Evolutionary conservation across 129 eudicot genomes (phyloP).

Genomic region (Cynara cardunculus): DNA sequence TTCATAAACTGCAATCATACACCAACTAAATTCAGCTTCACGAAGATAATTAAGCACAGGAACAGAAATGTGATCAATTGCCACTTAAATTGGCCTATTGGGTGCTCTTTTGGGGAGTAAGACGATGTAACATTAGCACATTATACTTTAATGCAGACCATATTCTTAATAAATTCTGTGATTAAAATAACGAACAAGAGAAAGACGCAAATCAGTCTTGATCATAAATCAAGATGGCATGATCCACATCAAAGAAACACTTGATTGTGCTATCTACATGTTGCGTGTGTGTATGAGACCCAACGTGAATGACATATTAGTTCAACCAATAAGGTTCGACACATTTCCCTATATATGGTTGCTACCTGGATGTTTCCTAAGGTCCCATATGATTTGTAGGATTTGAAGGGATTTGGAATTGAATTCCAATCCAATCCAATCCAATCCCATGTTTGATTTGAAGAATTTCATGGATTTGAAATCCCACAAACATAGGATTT

Average conservation of each 20-base stretch:
- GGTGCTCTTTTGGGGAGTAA: background rate
- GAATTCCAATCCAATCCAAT: too few species aligned
- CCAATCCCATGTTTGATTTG: too few species aligned
- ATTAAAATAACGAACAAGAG: background rate
- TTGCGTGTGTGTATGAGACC: background rate
- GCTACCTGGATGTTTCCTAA: background rate
- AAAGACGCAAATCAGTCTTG: background rate
- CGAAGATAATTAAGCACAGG: background rate
- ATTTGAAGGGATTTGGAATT: too few species aligned
- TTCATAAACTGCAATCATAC: conserved; percentile 80
- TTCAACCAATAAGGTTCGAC: background rate
- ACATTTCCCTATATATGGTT: background rate
- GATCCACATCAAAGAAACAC: background rate
- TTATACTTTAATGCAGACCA: background rate
- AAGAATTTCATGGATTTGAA: too few species aligned
- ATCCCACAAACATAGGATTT: too few species aligned
- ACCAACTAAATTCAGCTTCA: conserved; percentile 18
- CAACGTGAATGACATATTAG: background rate
- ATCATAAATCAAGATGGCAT: background rate
- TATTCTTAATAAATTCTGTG: background rate
- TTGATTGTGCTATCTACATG: too few species aligned
- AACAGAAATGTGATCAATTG: background rate
- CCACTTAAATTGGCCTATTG: background rate
- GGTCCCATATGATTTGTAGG: too few species aligned
- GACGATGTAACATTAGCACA: background rate